Conservation (phyloP, 495 filamentous ascomycete species). For the Cercophora sp. region DNA sequence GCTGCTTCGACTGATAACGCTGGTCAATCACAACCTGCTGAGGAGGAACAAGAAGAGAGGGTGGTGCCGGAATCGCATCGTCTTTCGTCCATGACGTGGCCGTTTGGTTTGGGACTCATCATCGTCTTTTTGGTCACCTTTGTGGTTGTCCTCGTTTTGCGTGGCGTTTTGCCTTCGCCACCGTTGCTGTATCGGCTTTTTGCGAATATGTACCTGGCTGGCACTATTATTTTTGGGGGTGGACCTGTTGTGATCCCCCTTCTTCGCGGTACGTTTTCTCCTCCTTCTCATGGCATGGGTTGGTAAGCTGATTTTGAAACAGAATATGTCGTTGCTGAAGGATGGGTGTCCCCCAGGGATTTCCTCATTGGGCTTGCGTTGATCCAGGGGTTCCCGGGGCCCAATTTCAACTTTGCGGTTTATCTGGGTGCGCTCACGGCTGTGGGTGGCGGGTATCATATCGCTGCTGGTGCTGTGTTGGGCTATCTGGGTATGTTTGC, state of each 20-base stretch:
- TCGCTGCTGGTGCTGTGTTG: constrained; percentile 50
- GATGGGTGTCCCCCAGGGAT: constrained; percentile 75
- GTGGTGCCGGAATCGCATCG: constrained; percentile 35
- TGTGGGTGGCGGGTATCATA: constrained; percentile 23
- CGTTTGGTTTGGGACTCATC: constrained; percentile 46
- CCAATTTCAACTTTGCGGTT: constrained; percentile 86
- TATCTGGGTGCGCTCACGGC: constrained; percentile 66
- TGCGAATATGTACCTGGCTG: constrained; percentile 77
- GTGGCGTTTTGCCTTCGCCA: constrained; percentile 42
- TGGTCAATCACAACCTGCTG: neutral
- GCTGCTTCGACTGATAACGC: neutral
- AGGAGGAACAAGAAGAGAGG: constrained; percentile 23
- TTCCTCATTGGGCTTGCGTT: constrained; percentile 80
- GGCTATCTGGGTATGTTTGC: constrained; percentile 67
- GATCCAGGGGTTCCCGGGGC: constrained; percentile 79
- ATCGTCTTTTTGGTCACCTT: constrained; percentile 56
- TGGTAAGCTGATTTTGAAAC: too few species aligned
- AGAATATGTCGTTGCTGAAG: constrained; percentile 72
- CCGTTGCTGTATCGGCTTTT: constrained; percentile 57
- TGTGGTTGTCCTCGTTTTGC: constrained; percentile 54
- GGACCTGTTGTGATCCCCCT: constrained; percentile 84
- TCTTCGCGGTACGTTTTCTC: too few species aligned
- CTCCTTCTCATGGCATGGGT: too few species aligned
- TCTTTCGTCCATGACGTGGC: constrained; percentile 38
- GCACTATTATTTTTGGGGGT: constrained; percentile 84